A percentile compares a stretch with the other conserved stretches of the same genome.
phyloP scores from a whole-genome alignment of 1,284 basidiomycete species.

The Cutaneotrichosporon daszewskae region DNA sequence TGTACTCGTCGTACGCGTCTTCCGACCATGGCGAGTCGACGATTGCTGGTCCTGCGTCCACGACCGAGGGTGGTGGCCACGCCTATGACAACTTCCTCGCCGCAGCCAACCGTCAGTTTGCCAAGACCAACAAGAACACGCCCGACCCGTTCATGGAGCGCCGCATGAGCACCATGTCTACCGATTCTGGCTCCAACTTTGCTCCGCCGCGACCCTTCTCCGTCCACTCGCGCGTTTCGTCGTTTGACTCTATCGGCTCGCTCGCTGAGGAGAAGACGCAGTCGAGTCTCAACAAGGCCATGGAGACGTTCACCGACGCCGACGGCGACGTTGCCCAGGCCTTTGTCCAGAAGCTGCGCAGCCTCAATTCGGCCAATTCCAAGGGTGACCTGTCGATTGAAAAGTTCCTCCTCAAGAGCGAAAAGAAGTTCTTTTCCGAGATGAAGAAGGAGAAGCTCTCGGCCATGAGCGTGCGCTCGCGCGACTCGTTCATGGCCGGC shows the following conservation, averaged over 20 bases:
- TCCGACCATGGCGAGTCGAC: constrained; percentile 43
- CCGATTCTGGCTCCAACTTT: constrained; percentile 21
- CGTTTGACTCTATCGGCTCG: constrained; percentile 77
- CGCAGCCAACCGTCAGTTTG: constrained; percentile 73
- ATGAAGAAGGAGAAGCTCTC: constrained; percentile 70
- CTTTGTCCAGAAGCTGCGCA: constrained; percentile 77
- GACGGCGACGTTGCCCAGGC: constrained; percentile 83
- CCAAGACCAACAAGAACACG: constrained; percentile 61
- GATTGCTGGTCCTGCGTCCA: constrained; percentile 22
- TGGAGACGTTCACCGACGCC: constrained; percentile 85
- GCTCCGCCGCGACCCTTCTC: constrained; percentile 68
- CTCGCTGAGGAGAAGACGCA: constrained; percentile 84
- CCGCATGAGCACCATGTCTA: constrained; percentile 31
- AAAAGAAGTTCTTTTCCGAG: constrained; percentile 85
- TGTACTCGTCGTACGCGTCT: too few species aligned
- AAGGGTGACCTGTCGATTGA: constrained; percentile 86
- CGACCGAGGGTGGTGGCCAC: constrained; percentile 10
- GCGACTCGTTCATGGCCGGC: constrained; percentile 57
- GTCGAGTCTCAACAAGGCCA: constrained; percentile 85
- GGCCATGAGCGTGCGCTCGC: constrained; percentile 53
- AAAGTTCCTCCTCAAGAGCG: constrained; percentile 79
- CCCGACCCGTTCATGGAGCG: constrained; percentile 72
- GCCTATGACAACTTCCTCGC: constrained; percentile 71
- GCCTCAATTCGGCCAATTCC: constrained; percentile 74
- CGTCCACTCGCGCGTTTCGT: constrained; percentile 68